These are phyloP conservation scores for Phyllosticta citriasiana DNA, from an alignment of 2,329 filamentous ascomycete species.

Conservation along the genomic window DNA sequence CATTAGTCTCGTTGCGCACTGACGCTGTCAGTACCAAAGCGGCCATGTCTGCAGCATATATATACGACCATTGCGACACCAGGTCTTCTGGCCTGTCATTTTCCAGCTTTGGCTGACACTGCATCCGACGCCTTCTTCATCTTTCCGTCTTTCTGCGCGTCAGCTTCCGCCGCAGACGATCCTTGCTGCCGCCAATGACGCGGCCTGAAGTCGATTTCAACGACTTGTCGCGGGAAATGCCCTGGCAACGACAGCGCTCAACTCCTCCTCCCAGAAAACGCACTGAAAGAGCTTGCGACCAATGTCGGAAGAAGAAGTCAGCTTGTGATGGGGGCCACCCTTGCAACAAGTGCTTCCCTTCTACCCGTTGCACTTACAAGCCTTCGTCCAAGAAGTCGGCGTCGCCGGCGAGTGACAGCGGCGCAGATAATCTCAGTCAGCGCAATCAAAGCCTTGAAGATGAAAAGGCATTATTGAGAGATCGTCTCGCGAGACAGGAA, in stretches of 20 bases:
- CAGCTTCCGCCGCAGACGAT: not conserved
- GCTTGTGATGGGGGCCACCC: constrained; percentile 79
- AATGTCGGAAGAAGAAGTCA: constrained; percentile 86
- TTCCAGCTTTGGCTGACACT: not conserved
- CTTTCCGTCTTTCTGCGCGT: not conserved
- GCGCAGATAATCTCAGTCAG: constrained; percentile 47
- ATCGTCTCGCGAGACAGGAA: not conserved
- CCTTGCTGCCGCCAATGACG: not conserved
- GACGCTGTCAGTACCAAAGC: not conserved
- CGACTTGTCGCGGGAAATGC: constrained; percentile 39
- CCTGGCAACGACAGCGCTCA: constrained; percentile 27
- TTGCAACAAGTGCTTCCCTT: not conserved
- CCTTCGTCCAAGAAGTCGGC: constrained; percentile 75
- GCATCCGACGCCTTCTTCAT: not conserved
- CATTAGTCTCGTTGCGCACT: not conserved
- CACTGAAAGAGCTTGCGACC: constrained; percentile 79
- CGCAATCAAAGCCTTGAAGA: constrained; percentile 35
- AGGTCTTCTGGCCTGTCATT: not conserved
- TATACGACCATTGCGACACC: not conserved
- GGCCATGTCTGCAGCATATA: not conserved
- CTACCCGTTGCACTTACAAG: constrained; percentile 75
- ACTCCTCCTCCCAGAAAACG: constrained; percentile 42
- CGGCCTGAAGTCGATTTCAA: constrained; percentile 36
- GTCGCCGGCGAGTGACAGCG: constrained; percentile 91
- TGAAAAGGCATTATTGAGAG: not conserved